Base-by-base conservation (phyloP, 331 rosid species). In the Prunus yedoensis region DNA sequence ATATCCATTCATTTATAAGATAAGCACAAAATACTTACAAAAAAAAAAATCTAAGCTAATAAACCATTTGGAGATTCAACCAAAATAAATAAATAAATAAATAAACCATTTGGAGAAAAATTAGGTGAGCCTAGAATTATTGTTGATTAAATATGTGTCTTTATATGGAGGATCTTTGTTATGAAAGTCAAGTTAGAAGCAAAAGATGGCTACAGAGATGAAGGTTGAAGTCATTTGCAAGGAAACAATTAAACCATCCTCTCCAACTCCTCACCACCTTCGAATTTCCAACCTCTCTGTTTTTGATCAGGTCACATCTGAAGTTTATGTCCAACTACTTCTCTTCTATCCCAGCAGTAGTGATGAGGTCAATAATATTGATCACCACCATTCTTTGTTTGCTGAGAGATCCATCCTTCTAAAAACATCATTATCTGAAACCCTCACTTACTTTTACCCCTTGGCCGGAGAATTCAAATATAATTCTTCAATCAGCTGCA, bases 361-460 rank as follows among this genome's bases (percentile, higher is more conserved):
- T 25, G 15, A 11, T 64, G 47, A 30, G 23, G 21, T 16, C 6
- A 62, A 27, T 4, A 6, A 32, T 32, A 32, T 2, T 8, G 28
- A 43, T 10, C 51, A 1, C 38, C 7, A 5, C 14, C 71, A 13
- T 14, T 15, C 59, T 8, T 68, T 47, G 41, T 2, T 23, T 49
- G 0, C n/a, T 23, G 28, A 68, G 4, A 68, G 25, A 27, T 23
- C 25, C 60, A 49, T 15, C 23, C 57, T 25, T 50, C 68, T 78
- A 1, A 78, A 78, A 61, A 16, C 58, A n/a, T 83, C 86, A 23
- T 63, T 83, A 1, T 71, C 80, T 7, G 61, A 74, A 23, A 13
- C 53, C 35, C 63, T 78, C 38, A 54, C 46, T 20, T 70, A 10
- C 5, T 78, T 61, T 32, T 82, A 82, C 18, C 83, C 66, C 3